phyloP scores from a whole-genome alignment of 2,329 filamentous ascomycete genomes.

The Fusarium armeniacum region DNA sequence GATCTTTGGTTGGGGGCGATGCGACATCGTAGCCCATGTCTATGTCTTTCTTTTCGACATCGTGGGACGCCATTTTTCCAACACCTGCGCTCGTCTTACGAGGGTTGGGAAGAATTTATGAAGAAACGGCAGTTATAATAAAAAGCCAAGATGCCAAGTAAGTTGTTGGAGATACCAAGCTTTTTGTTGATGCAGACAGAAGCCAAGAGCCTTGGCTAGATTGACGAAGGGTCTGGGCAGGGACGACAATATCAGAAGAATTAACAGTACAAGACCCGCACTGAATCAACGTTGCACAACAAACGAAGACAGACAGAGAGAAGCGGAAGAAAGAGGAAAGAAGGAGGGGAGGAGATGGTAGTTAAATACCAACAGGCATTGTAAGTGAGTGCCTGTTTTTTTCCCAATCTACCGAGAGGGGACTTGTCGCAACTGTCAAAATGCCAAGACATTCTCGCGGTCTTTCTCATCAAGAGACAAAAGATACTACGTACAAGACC shows the following conservation, averaged over 20 bases:
- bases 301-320: not conserved
- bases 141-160: conserved; percentile 31
- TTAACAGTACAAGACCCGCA: not conserved
- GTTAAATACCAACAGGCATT: conserved; percentile 30
- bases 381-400: not conserved
- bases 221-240: conserved; percentile 5
- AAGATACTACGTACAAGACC: conserved; percentile 12
- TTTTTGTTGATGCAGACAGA: not conserved
- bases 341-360: conserved; percentile 11
- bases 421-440: conserved; percentile 7
- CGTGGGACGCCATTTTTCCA: conserved; percentile 29
- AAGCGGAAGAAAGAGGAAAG: not conserved
- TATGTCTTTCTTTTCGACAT: conserved; percentile 48
- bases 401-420: not conserved
- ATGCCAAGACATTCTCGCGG: conserved; percentile 23
- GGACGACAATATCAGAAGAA: not conserved
- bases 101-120: not conserved
- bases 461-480: conserved; percentile 7
- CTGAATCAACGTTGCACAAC: conserved; percentile 35
- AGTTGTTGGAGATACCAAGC: conserved; percentile 20
- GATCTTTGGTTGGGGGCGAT: conserved; percentile 23
- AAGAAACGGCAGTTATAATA: not conserved
- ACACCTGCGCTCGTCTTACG: conserved; percentile 1
- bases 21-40: conserved; percentile 45
- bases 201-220: conserved; percentile 30